Evolutionary conservation across 306 rosid genomes (phyloP).

Genomic region (Castanea crenata): DNA sequence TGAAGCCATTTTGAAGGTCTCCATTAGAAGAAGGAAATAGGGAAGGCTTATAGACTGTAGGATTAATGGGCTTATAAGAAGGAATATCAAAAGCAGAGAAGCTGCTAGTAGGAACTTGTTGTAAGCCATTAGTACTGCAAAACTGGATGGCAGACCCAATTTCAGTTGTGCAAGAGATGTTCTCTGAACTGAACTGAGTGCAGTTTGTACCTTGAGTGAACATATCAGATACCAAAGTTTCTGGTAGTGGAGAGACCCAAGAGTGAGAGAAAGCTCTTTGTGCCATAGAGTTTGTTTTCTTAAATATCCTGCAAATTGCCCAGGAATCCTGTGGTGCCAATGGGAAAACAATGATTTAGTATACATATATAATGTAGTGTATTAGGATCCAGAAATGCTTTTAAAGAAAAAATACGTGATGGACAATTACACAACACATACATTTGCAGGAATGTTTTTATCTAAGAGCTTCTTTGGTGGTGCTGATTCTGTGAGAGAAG

Average conservation of each 20-base stretch:
- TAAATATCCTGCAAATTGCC: conserved; percentile 89
- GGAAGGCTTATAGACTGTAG: conserved; percentile 20
- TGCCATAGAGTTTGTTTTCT: conserved; percentile 68
- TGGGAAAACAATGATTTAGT: conserved; percentile 3
- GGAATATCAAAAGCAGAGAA: conserved; percentile 39
- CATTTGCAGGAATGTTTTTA: conserved; percentile 54
- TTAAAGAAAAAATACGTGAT: background rate
- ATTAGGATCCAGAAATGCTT: background rate
- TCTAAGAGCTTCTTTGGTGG: conserved; percentile 41
- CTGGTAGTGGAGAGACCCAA: conserved; percentile 55
- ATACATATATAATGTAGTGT: background rate
- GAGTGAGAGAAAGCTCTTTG: conserved; percentile 65
- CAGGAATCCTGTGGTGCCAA: conserved; percentile 65
- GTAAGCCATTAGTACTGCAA: conserved; percentile 29
- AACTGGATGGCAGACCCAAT: conserved; percentile 33
- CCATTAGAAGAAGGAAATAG: conserved; percentile 31
- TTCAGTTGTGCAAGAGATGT: conserved; percentile 45
- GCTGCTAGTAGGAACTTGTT: conserved; percentile 20
- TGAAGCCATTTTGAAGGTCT: conserved; percentile 34
- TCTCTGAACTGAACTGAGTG: conserved; percentile 38
- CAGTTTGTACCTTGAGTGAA: conserved; percentile 33
- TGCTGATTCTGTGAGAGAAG: conserved; percentile 34
- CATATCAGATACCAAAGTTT: conserved; percentile 34
- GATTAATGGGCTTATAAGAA: conserved; percentile 34
- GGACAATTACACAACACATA: conserved; percentile 20